Base-by-base conservation (phyloP, 257 asterid genomes). In the Eustoma russellianum region DNA sequence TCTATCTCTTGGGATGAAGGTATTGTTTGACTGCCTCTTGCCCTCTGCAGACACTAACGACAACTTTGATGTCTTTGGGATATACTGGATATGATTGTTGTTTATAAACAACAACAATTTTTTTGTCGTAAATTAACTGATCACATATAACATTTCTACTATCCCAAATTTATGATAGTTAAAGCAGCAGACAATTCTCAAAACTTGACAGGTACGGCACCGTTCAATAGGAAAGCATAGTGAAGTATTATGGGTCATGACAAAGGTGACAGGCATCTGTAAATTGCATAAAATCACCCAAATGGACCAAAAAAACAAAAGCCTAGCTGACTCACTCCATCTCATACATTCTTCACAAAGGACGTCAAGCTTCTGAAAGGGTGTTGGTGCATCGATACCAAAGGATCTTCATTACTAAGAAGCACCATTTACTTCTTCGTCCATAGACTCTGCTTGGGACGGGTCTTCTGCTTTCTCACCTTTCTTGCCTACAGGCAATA, bases 391-490 rank as follows among this genome's bases (percentile, higher is more conserved):
- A 45, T 46, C 53, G 49, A 28, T 48, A 50, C 10, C 4, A 2
- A 6, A 18, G 51, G 59, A 24, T 28, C 35, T 45, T 51, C 49
- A 33, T 19, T 3, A 44, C 33, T 41, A 43, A 43, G 48, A n/a
- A 30, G 19, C 63, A 33, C 63, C 83, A 56, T 59, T 65, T 12
- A 74, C 17, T 24, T 71, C 71, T 16, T 60, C 69, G 10, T 72
- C 85, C 71, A 56, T 65, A 9, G 75, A 71, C 70, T 76, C 85
- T 13, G 79, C 65, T 40, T 68, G 81, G 12, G 61, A 65, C 0
- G 71, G 16, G 33, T 73, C 85, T 56, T 77, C 91, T 1, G 79
- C 52, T 53, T 77, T 83, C 46, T 81, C 94, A 1, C 77, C 84
- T 56, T 86, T 86, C 77, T 81, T 86, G 24, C 74, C 96, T 83